Evolutionary conservation across 306 rosid genomes (phyloP).

Genomic region (Parietaria judaica): DNA sequence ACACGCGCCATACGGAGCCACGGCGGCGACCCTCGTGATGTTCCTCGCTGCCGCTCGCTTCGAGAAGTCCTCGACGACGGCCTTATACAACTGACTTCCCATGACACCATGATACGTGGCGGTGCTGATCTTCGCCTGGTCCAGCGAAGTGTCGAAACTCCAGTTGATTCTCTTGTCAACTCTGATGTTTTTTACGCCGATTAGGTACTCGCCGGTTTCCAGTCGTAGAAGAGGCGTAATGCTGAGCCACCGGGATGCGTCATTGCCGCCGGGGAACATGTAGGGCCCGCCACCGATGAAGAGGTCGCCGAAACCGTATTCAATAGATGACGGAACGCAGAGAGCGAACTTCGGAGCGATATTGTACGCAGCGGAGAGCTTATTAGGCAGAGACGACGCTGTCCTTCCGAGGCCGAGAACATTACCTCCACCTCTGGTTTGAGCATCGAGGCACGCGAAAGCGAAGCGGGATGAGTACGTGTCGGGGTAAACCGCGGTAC

Average conservation of each 20-base stretch:
- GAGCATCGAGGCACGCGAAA: constrained; percentile 10
- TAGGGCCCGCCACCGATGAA: constrained; percentile 26
- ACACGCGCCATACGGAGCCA: constrained; percentile 33
- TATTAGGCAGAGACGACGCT: constrained; percentile 13
- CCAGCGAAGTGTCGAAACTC: constrained; percentile 18
- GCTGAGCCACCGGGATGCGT: constrained; percentile 9
- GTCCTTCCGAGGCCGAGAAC: constrained; percentile 30
- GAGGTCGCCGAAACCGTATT: constrained; percentile 7
- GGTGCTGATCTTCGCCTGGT: constrained; percentile 30
- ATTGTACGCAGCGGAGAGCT: constrained; percentile 9
- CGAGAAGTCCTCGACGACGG: constrained; percentile 26
- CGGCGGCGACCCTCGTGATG: constrained; percentile 21
- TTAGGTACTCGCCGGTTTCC: constrained; percentile 21
- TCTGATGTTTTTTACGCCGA: constrained; percentile 23
- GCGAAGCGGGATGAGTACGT: background rate
- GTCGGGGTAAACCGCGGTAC: background rate
- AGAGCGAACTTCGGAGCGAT: constrained; percentile 21
- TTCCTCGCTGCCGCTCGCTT: constrained; percentile 19
- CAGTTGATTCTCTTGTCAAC: constrained; percentile 12
- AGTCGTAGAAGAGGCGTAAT: constrained; percentile 19
- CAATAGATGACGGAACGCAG: constrained; percentile 30
- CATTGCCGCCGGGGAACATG: background rate
- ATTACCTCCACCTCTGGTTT: constrained; percentile 11
- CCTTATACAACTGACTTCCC: constrained; percentile 10
- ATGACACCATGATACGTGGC: constrained; percentile 13